Conservation (phyloP, 2,329 filamentous ascomycete genomes). For the Alternaria arborescens region DNA sequence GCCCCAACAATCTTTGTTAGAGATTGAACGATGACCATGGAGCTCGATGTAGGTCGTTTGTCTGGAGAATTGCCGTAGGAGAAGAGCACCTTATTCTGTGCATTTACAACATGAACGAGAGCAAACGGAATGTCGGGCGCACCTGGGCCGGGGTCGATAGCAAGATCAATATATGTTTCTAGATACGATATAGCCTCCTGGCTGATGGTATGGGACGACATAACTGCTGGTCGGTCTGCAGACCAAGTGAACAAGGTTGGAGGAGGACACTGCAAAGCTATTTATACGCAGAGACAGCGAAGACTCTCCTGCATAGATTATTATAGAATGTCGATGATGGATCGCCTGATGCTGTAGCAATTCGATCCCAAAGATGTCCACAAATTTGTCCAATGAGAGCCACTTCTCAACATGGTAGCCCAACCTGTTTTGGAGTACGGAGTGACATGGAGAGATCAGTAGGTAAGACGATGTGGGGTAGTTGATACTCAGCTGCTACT, state of each 20-base stretch:
- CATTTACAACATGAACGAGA: not conserved
- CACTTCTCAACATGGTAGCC: not conserved
- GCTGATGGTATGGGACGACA: not conserved
- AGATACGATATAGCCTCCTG: not conserved
- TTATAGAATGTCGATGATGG: not conserved
- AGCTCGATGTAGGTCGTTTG: conserved; percentile 22
- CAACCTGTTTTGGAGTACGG: not conserved
- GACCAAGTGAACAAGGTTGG: not conserved
- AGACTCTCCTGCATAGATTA: rapidly evolving
- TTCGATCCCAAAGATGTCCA: not conserved
- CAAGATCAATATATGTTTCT: not conserved
- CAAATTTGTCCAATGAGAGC: not conserved
- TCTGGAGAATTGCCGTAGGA: conserved; percentile 10
- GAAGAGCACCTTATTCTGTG: not conserved
- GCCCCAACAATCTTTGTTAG: conserved; percentile 37
- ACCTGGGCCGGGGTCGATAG: not conserved
- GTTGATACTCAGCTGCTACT: not conserved
- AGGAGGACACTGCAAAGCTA: not conserved
- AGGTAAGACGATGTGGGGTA: not conserved
- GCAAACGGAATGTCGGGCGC: not conserved
- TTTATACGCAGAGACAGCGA: not conserved
- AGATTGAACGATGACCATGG: conserved; percentile 30
- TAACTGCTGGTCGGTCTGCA: not conserved
- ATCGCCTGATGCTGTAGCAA: not conserved
- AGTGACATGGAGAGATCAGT: not conserved